A percentile compares a stretch with the other conserved stretches of the same genome.
Conservation (phyloP, 2,329 filamentous ascomycete genomes). For the Fusarium tuaranense region DNA sequence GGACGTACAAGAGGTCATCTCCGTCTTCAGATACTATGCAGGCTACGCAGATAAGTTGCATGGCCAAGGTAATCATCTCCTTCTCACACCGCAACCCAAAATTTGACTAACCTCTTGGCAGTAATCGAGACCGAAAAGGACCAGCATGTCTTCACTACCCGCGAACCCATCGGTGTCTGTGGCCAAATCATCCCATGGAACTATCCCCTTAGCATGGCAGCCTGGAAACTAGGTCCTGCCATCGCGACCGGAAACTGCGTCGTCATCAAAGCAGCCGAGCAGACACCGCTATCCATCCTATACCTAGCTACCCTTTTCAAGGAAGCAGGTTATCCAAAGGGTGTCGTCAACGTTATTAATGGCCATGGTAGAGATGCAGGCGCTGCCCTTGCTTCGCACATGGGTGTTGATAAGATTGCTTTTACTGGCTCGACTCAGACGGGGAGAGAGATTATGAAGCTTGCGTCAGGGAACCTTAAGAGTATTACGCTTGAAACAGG, state of each 20-base stretch:
- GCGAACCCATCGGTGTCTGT: conserved; percentile 22
- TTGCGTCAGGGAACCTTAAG: neutral
- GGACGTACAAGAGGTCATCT: neutral
- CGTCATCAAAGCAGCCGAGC: neutral
- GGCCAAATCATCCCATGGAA: conserved; percentile 25
- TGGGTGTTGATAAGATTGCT: neutral
- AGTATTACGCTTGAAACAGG: neutral
- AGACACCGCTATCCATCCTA: neutral
- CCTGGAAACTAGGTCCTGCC: neutral
- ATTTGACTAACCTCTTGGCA: neutral
- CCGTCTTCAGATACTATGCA: neutral
- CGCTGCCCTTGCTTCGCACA: neutral
- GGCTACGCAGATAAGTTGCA: neutral
- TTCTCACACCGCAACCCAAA: neutral
- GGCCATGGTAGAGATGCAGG: neutral
- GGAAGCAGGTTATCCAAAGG: neutral
- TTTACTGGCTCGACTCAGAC: neutral
- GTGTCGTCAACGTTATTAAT: neutral
- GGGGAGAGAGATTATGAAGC: neutral
- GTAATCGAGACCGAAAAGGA: neutral
- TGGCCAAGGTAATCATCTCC: neutral
- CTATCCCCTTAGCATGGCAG: conserved; percentile 5
- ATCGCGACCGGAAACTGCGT: neutral
- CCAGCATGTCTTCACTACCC: conserved; percentile 4
- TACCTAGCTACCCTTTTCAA: neutral